Percentiles rank a stretch among this genome's conserved stretches.
Conservation (phyloP, 2,329 filamentous ascomycete genomes). For the Penicillium occitanis region DNA sequence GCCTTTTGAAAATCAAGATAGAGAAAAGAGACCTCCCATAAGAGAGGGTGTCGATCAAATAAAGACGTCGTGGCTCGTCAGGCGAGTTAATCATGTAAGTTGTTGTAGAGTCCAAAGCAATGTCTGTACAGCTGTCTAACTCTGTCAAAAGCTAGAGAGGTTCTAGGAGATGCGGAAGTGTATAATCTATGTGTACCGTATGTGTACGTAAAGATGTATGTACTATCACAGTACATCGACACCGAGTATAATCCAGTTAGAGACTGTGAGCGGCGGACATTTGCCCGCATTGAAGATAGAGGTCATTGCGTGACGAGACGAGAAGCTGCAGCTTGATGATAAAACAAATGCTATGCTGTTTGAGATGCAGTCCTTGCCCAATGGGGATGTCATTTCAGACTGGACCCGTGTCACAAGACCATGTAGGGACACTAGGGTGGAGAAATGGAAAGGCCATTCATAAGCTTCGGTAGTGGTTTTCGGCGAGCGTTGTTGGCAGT, state of each 20-base stretch:
- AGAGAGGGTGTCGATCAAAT: not conserved
- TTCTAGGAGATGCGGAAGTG: not conserved
- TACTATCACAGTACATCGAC: not conserved
- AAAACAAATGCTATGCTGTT: not conserved
- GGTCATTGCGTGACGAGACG: not conserved
- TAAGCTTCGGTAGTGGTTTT: conserved; percentile 46
- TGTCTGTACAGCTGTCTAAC: conserved; percentile 7
- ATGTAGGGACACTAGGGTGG: conserved; percentile 27
- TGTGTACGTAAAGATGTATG: not conserved
- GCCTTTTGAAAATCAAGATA: not conserved
- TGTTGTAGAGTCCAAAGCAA: not conserved
- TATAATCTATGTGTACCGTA: not conserved
- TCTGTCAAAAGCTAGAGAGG: not conserved
- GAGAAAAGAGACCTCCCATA: not conserved
- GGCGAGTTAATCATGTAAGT: not conserved
- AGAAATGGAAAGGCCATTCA: conserved; percentile 42
- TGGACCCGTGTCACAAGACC: not conserved
- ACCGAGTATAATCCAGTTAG: not conserved
- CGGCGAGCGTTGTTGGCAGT: conserved; percentile 43
- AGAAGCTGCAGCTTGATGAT: not conserved
- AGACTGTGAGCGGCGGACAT: not conserved
- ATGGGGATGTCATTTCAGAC: not conserved
- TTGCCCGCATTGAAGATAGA: not conserved
- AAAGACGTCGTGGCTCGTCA: conserved; percentile 6
- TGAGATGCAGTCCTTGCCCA: not conserved